Conservation (phyloP, 495 filamentous ascomycete genomes). For the Elaphomyces granulatus region DNA sequence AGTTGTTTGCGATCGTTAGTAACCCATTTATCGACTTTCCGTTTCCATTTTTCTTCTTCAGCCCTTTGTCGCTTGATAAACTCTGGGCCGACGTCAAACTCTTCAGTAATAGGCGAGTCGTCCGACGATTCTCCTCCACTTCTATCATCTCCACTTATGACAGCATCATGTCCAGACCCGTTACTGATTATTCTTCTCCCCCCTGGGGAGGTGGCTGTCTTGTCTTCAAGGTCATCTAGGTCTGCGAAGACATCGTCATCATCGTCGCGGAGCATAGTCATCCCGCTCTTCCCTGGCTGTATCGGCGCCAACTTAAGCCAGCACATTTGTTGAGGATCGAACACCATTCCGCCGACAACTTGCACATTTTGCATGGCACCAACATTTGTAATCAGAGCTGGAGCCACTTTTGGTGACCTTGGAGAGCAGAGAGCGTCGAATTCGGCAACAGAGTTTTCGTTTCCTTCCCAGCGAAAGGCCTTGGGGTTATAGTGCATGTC, state of each 20-base stretch:
- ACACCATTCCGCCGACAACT: slow-evolving; percentile 90
- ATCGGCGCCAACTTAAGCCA: slow-evolving; percentile 62
- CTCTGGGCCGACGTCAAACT: slow-evolving; percentile 93
- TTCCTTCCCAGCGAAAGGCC: slow-evolving; percentile 85
- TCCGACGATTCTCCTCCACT: slow-evolving; percentile 38
- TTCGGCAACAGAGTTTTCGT: slow-evolving; percentile 64
- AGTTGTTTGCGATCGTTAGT: slow-evolving; percentile 29
- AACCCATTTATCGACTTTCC: slow-evolving; percentile 68
- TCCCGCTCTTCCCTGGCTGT: slow-evolving; percentile 17
- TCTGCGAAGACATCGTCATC: slow-evolving; percentile 70
- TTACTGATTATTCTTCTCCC: slow-evolving; percentile 32
- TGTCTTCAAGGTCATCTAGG: slow-evolving; percentile 51
- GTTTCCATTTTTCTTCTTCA: slow-evolving; percentile 82
- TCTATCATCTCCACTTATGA: slow-evolving; percentile 37
- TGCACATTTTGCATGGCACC: slow-evolving; percentile 61
- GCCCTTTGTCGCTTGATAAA: slow-evolving; percentile 79
- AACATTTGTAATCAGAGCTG: slow-evolving; percentile 87
- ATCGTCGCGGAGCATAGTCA: slow-evolving; percentile 32
- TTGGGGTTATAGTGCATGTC: slow-evolving; percentile 90
- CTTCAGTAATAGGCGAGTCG: slow-evolving; percentile 79
- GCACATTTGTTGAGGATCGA: slow-evolving; percentile 90
- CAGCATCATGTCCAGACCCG: slow-evolving; percentile 19
- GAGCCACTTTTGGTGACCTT: slow-evolving; percentile 51
- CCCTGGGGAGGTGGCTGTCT: slow-evolving; percentile 28
- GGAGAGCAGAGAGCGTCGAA: slow-evolving; percentile 45